Base-by-base conservation (phyloP, 2,329 filamentous ascomycete species). In the Fusarium pseudocircinatum region DNA sequence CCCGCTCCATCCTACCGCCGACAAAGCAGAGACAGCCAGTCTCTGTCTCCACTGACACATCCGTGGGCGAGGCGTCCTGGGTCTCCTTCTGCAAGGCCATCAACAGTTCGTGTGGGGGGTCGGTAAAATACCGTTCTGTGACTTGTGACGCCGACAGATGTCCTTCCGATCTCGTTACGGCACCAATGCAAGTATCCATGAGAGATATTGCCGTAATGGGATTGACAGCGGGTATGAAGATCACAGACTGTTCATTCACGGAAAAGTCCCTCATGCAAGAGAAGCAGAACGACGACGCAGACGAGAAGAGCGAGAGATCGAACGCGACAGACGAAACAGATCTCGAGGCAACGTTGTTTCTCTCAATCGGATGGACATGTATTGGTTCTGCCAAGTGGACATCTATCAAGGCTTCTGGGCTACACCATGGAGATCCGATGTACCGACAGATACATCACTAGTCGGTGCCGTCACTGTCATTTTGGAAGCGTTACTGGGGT, bases 331-430 rank as follows among this genome's bases (percentile, higher is more conserved):
- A 28, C 49, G 49, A 2, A 53, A 53, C 14, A 53, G 15, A 28
- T 53, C 49, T 2, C 49, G 49, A 28, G 49, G 49, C 0, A 53
- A 53, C 10, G 49, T 53, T 0, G 49, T 53, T 1, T 53, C 32
- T 4, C 49, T 53, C 2, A 37, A 53, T 1, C 6, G 49, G 1
- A 53, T 37, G 32, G 49, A 53, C 3, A 53, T 53, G 49, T 53
- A 53, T 37, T 53, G 49, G 32, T 53, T 53, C 49, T 53, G 49
- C 14, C 49, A 53, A 7, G 32, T 53, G 13, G 49, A 53, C 5
- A 53, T 53, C 10, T 53, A 53, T 4, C 49, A 37, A 4, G 49
- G 49, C 5, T 53, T 37, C 32, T 28, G 32, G 49, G 49, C 49
- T 13, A 53, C 49, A 4, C 49, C 32, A 4, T 37, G 49, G 32